A percentile compares a stretch with the other conserved stretches of the same genome.
These are phyloP conservation scores for Boletus rubroflammeus DNA, from an alignment of 768 basidiomycete species.

Conservation along the genomic window DNA sequence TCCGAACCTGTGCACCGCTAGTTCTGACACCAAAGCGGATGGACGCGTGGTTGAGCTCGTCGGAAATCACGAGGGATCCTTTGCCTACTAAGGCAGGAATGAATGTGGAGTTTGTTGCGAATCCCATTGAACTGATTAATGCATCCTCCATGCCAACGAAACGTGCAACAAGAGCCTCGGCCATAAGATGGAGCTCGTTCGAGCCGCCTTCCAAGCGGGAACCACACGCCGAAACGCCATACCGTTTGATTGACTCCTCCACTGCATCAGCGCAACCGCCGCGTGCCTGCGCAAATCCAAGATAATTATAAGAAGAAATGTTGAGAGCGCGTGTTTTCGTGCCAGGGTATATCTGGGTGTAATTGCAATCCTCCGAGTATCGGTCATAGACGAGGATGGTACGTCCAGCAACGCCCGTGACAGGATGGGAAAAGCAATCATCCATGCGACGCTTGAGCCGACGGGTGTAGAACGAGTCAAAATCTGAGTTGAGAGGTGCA, in stretches of 20 bases:
- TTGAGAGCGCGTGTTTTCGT: constrained; percentile 85
- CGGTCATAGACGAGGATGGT: constrained; percentile 87
- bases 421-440: constrained; percentile 90
- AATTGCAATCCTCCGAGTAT: constrained; percentile 75
- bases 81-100: constrained; percentile 89
- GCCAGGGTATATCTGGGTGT: constrained; percentile 74
- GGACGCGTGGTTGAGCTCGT: constrained; percentile 94
- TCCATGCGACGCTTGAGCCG: constrained; percentile 92
- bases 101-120: constrained; percentile 90
- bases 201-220: constrained; percentile 82
- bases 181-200: constrained; percentile 73
- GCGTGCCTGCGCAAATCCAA: constrained; percentile 91
- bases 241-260: constrained; percentile 74
- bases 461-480: constrained; percentile 98
- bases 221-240: constrained; percentile 77
- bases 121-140: constrained; percentile 93
- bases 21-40: constrained; percentile 91
- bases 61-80: constrained; percentile 92
- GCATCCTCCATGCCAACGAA: constrained; percentile 92
- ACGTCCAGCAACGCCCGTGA: constrained; percentile 93
- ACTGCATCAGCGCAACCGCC: constrained; percentile 96
- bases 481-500: constrained; percentile 95
- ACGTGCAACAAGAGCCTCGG: constrained; percentile 83
- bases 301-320: constrained; percentile 98
- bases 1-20: constrained; percentile 83